Percentiles rank a stretch among this genome's conserved stretches.
phyloP scores from a whole-genome alignment of 2,329 filamentous ascomycete genomes.

The Hymenoscyphus repandus region DNA sequence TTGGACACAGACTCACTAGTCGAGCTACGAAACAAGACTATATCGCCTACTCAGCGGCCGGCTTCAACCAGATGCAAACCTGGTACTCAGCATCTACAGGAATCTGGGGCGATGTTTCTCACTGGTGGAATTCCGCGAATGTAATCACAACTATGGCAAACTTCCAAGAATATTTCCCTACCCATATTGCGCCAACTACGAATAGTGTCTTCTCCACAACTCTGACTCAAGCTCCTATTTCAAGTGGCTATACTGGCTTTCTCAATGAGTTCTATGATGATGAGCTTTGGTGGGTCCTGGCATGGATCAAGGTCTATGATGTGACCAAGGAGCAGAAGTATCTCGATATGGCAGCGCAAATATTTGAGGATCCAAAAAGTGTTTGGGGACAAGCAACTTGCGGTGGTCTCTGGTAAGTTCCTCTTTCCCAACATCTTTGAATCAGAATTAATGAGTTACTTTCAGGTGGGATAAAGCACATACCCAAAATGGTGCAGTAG shows the following conservation, averaged over 20 bases:
- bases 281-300: slow-evolving; percentile 60
- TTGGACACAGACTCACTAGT: slow-evolving; percentile 1
- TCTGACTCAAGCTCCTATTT: slow-evolving; percentile 19
- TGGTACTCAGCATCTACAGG: slow-evolving; percentile 58
- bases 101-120: slow-evolving; percentile 51
- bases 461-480: slow-evolving; percentile 48
- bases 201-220: slow-evolving; percentile 23
- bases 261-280: slow-evolving; percentile 54
- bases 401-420: slow-evolving; percentile 44
- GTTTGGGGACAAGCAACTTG: slow-evolving; percentile 45
- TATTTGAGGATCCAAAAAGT: slow-evolving; percentile 52
- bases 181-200: slow-evolving; percentile 13
- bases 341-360: slow-evolving; percentile 45
- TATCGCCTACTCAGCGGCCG: slow-evolving; percentile 26
- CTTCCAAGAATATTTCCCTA: slow-evolving; percentile 31
- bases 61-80: slow-evolving; percentile 44
- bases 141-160: slow-evolving; percentile 59
- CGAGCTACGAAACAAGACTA: slow-evolving; percentile 18
- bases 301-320: slow-evolving; percentile 52
- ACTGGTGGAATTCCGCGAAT: slow-evolving; percentile 72
- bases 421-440: not conserved
- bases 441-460: slow-evolving; percentile 4
- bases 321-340: slow-evolving; percentile 47
- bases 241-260: slow-evolving; percentile 38
- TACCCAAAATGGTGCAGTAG: slow-evolving; percentile 49